Base-by-base conservation (phyloP, 805 yeast species). In the Yarrowia deformans region DNA sequence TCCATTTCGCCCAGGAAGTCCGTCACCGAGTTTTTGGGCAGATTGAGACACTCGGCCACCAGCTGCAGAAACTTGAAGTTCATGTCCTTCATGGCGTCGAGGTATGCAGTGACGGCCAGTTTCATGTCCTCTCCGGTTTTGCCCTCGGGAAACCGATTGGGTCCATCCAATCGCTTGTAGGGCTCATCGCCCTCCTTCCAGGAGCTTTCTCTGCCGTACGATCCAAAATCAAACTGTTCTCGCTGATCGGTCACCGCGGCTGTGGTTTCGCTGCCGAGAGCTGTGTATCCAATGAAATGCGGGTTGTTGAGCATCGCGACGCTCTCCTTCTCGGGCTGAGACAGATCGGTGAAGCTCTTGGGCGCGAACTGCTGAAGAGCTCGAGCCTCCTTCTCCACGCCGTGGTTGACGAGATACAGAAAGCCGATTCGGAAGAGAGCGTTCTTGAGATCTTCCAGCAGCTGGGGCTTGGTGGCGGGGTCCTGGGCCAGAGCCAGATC, bases 171-270 rank as follows among this genome's bases (percentile, higher is more conserved):
- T 63, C 84, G 83, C 29, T 70, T 69, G 18, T 48, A 67, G 1
- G 71, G 71, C 46, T 72, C 71, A 52, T 68, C 72, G 9, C 70
- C 70, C n/a, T 69, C 70, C 0, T 86, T 86, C 12, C 82, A 80
- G 3, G 84, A 81, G 42, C 83, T 75, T 70, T 83, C 85, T 1
- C n/a, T 43, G 3, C 64, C 45, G 9, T 73, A 73, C 5, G 87
- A 84, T 5, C 85, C 89, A 69, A 87, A 78, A 73, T 87, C 90
- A 70, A 84, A 83, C 76, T 87, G 90, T 73, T 87, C 90, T 69
- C 90, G 78, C 82, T 87, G 82, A 73, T 87, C 90, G 3, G 84
- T 80, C 34, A 78, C 78, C 29, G 79, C 78, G 13, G 86, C 85
- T 0, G 90, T 86, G 66, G 84, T 82, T 73, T 87, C 90, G 70